These are phyloP conservation scores for Wickerhamomyces strasburgensis DNA, from an alignment of 805 yeast genomes.

Conservation along the genomic window DNA sequence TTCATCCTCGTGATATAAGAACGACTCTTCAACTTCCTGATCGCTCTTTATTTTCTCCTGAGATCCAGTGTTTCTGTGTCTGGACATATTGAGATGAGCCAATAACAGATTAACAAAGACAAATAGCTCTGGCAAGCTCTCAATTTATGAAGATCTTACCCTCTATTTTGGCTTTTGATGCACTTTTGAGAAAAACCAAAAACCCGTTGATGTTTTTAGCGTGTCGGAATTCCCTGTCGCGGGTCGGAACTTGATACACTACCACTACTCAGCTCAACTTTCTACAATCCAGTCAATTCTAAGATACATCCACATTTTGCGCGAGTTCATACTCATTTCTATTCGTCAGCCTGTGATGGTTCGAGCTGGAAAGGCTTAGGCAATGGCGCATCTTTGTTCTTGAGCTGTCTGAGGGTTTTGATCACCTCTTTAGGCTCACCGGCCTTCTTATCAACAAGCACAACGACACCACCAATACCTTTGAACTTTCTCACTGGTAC, in stretches of 20 bases:
- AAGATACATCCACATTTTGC: background rate
- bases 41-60: too few relatives aligned
- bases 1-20: too few relatives aligned
- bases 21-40: too few relatives aligned
- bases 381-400: slow-evolving; percentile 66
- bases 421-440: slow-evolving; percentile 59
- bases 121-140: background rate
- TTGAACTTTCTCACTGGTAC: slow-evolving; percentile 76
- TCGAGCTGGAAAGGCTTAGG: slow-evolving; percentile 65
- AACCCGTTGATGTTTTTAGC: too few relatives aligned
- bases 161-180: too few relatives aligned
- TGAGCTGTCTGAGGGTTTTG: slow-evolving; percentile 79
- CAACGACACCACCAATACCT: slow-evolving; percentile 66
- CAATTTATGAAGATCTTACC: too few relatives aligned
- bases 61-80: background rate
- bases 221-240: too few relatives aligned
- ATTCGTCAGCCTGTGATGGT: slow-evolving; percentile 13
- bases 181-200: too few relatives aligned
- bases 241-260: too few relatives aligned
- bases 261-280: too few relatives aligned
- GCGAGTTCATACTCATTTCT: background rate
- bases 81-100: background rate
- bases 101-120: background rate
- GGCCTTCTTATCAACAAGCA: slow-evolving; percentile 60
- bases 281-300: too few relatives aligned